phyloP scores from a whole-genome alignment of 1,139 yeast species.

The Diutina neorugosa region DNA sequence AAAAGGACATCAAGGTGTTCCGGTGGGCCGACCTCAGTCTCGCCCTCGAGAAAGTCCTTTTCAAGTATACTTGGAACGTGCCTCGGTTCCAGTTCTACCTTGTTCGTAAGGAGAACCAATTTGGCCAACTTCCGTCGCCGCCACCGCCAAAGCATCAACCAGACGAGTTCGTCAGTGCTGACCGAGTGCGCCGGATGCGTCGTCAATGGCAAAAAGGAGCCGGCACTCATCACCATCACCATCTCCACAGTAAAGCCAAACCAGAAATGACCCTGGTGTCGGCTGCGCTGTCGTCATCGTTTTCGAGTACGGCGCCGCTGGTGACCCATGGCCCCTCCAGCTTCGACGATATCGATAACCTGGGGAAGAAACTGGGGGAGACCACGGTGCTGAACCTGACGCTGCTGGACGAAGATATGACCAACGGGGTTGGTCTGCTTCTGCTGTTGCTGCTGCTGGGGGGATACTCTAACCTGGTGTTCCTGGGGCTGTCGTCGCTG shows the following conservation, averaged over 20 bases:
- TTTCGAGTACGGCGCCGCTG: background rate
- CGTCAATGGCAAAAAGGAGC: background rate
- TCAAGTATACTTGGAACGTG: conserved; percentile 29
- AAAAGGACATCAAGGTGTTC: conserved; percentile 61
- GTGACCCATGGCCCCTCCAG: background rate
- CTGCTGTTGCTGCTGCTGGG: background rate
- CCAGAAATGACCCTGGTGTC: background rate
- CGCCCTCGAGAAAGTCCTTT: conserved; percentile 50
- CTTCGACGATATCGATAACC: background rate
- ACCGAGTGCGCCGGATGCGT: background rate
- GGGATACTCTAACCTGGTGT: background rate
- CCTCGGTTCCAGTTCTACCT: conserved; percentile 1
- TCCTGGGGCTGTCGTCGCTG: background rate
- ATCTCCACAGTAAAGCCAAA: background rate
- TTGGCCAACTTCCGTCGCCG: background rate
- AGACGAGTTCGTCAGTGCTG: background rate
- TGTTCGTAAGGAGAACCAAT: background rate
- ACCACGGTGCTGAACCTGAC: conserved; percentile 3
- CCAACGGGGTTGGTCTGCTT: background rate
- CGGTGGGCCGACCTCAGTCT: conserved; percentile 42
- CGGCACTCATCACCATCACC: background rate
- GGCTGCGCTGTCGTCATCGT: background rate
- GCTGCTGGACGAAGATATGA: background rate
- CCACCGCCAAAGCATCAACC: background rate
- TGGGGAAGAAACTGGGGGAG: background rate